Evolutionary conservation across 2,329 filamentous ascomycete genomes (phyloP), one percentile per base, ranked within the genome.

Genomic region (Phaeosphaeria sp.): DNA sequence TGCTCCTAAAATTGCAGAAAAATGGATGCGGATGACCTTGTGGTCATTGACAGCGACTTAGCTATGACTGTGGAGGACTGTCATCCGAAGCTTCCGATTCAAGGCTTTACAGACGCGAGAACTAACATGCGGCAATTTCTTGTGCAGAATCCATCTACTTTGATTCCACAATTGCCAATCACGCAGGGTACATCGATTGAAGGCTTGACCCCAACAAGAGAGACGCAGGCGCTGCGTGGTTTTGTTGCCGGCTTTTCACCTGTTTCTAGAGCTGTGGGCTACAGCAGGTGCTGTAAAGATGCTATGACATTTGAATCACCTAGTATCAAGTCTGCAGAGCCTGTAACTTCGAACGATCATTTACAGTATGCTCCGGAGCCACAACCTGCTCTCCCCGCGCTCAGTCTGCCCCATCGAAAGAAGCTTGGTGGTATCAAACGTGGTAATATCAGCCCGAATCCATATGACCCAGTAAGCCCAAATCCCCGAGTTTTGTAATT

Each of bases 11-110:
- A 25, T n/a, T n/a, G n/a, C n/a, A 13, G 20, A 6, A 46, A 13
- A 3, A 60, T 60, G 58, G 63, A 65, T 15, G 44, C 50, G 2
- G 64, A 67, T 7, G 62, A 66, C 36, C 41, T 65, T 9, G 64
- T 65, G 3, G 52, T 68, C 7, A 56, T 68, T 15, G 52, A 59
- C 1, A 50, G 23, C 23, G 48, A 56, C 7, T 30, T 52, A 20
- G n/a, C 49, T 3, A 43, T 23, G 42, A 55, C n/a, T 10, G 13
- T n/a, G 6, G 43, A 46, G 18, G 17, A 13, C 10, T 5, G 4
- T 17, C 20, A 2, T 5, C 7, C 43, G 21, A 23, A 13, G 22
- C 43, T 15, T 23, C 43, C 43, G 21, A 6, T 17, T 11, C 18
- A 22, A 15, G 4, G 4, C 20, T 46, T 21, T 6, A 7, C 17